Evolutionary conservation across 805 yeast genomes (phyloP), one percentile per base, ranked within the genome.

Genomic region (Nakazawaea holstii): DNA sequence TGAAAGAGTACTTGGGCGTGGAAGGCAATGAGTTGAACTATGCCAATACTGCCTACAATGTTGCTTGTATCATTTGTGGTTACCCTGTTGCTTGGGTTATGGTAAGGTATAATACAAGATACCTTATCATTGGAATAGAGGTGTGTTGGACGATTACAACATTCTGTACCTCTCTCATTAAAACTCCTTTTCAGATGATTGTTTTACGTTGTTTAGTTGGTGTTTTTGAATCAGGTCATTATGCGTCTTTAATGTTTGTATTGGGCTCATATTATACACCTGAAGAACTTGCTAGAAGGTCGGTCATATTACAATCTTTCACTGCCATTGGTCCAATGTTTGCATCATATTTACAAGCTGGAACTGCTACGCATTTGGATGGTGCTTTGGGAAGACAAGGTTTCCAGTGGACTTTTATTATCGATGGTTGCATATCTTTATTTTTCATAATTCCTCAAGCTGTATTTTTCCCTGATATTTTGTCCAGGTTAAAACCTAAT

Each of bases 321-420:
- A 82, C 78, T 52, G 75, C 70, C 54, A 65, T 81, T 35, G 87
- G 85, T 29, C 61, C 74, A 7, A 58, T 79, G 50, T 77, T 84
- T 6, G 68, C 81, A 2, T 82, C 84, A 33, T 70, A 78, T 49
- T 62, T 80, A 32, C 79, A 79, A 50, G 76, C 80, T 27, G 73
- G 79, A 8, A 71, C 77, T 33, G 72, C 62, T 47, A 54, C 67
- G 29, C 54, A 59, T 38, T 55, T 80, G 51, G 65, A 68, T 40
- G 82, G 80, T 20, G 62, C 55, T 6, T 56, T 59, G 39, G 84
- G 84, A 1, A 61, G 73, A 9, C 68, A 70, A 13, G 79, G 83
- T 7, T 80, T 86, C 86, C 66, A 78, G 64, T 81, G 85, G 85
- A 74, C 77, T 55, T 80, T 78, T 53, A 74, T 81, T 38, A 68